A percentile compares a stretch with the other conserved stretches of the same genome.
Evolutionary conservation across 768 basidiomycete species (phyloP).

Genomic region (Imleria badia): DNA sequence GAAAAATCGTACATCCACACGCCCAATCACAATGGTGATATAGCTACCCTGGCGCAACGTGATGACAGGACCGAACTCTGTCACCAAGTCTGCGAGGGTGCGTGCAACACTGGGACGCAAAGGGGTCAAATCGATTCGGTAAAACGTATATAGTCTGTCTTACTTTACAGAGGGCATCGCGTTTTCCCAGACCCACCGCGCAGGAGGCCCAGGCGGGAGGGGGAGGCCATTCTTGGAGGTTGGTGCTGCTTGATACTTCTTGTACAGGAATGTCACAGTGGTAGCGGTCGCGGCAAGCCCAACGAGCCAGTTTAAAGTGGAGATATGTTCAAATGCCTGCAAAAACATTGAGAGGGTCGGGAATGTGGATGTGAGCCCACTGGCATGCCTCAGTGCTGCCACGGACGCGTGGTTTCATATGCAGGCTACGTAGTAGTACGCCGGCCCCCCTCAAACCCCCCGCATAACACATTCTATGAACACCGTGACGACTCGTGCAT

Average conservation of each 20-base stretch:
- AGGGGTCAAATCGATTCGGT: neutral
- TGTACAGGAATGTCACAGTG: slow-evolving; percentile 1
- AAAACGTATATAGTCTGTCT: neutral
- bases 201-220: slow-evolving; percentile 28
- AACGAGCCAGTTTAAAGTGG: neutral
- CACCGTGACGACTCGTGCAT: no score
- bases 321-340: no score
- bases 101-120: slow-evolving; percentile 13
- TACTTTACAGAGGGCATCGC: slow-evolving; percentile 20
- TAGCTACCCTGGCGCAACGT: slow-evolving; percentile 46
- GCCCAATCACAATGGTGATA: slow-evolving; percentile 17
- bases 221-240: slow-evolving; percentile 5
- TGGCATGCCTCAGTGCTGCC: no score
- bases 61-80: slow-evolving; percentile 58
- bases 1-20: slow-evolving; percentile 17
- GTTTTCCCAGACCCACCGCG: slow-evolving; percentile 26
- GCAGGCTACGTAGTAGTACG: no score
- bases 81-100: slow-evolving; percentile 50
- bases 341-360: no score
- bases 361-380: no score
- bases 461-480: no score
- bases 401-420: no score
- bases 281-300: neutral
- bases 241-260: neutral
- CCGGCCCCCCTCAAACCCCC: no score